phyloP scores from a whole-genome alignment of 148 eudicot genomes.

The Camellia lanceoleosa region DNA sequence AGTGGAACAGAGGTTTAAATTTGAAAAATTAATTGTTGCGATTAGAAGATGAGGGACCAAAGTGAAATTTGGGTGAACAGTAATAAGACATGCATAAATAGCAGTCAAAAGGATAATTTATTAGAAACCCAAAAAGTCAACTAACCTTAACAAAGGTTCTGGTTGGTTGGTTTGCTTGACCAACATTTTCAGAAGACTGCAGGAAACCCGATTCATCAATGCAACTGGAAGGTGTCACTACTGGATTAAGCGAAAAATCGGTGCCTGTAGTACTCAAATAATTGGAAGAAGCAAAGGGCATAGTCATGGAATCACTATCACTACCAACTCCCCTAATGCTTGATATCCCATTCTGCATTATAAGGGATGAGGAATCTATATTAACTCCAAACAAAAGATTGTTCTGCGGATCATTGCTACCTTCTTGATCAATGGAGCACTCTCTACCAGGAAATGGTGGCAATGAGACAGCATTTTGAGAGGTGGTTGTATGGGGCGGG shows the following conservation, averaged over 20 bases:
- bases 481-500: constrained; percentile 45
- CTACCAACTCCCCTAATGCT: constrained; percentile 43
- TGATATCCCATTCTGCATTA: constrained; percentile 59
- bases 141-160: constrained; percentile 77
- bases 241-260: constrained; percentile 55
- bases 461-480: constrained; percentile 52
- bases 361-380: constrained; percentile 41
- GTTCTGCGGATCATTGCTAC: constrained; percentile 56
- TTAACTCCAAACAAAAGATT: constrained; percentile 63
- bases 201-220: constrained; percentile 72
- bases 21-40: no score
- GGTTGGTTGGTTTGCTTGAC: constrained; percentile 49
- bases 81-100: not conserved
- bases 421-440: constrained; percentile 51
- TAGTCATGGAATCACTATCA: constrained; percentile 44
- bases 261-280: constrained; percentile 37
- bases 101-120: not conserved
- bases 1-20: no score
- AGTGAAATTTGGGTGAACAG: no score
- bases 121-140: constrained; percentile 1
- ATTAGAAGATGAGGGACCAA: no score
- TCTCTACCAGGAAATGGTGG: constrained; percentile 80
- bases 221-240: constrained; percentile 61
- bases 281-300: constrained; percentile 56
- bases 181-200: constrained; percentile 75